phyloP scores from a whole-genome alignment of 2,329 filamentous ascomycete genomes.

The Pyricularia sp. region DNA sequence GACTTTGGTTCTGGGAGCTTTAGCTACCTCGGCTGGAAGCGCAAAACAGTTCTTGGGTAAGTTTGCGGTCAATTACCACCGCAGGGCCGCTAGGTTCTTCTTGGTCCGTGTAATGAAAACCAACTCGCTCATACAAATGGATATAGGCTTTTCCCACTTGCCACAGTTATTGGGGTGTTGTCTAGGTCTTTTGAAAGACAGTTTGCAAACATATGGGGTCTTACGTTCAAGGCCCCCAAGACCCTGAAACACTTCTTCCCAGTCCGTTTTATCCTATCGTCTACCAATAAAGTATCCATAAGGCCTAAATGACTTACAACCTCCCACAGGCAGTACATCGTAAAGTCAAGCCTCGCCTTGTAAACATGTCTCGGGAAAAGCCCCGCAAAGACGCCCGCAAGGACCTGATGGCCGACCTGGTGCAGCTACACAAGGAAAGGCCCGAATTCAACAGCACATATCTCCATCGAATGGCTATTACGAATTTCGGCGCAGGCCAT shows the following conservation, averaged over 20 bases:
- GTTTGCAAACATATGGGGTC: constrained; percentile 29
- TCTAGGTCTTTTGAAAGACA: constrained; percentile 21
- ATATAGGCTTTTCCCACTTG: constrained; percentile 25
- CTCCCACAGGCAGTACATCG: constrained; percentile 17
- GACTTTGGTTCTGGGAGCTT: constrained; percentile 34
- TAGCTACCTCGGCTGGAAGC: constrained; percentile 36
- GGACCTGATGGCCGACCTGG: constrained; percentile 33
- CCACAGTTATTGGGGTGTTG: constrained; percentile 25
- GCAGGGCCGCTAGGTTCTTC: background rate
- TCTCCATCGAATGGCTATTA: constrained; percentile 37
- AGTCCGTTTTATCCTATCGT: constrained; percentile 17
- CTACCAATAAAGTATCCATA: background rate
- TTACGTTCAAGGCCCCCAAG: constrained; percentile 29
- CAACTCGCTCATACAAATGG: background rate
- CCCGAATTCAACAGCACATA: constrained; percentile 34
- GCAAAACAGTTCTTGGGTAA: constrained; percentile 36
- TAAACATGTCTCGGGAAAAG: background rate
- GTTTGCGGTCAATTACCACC: background rate
- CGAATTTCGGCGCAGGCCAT: constrained; percentile 42
- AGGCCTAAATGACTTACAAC: background rate
- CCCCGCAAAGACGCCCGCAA: constrained; percentile 18
- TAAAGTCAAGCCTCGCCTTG: constrained; percentile 4
- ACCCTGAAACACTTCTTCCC: constrained; percentile 36
- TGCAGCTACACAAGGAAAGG: constrained; percentile 29
- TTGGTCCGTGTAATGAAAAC: too few relatives aligned